Percentiles rank a stretch among this genome's conserved stretches.
Conservation (phyloP, 176 grass and related monocot genomes). For the Elymus sibiricus region DNA sequence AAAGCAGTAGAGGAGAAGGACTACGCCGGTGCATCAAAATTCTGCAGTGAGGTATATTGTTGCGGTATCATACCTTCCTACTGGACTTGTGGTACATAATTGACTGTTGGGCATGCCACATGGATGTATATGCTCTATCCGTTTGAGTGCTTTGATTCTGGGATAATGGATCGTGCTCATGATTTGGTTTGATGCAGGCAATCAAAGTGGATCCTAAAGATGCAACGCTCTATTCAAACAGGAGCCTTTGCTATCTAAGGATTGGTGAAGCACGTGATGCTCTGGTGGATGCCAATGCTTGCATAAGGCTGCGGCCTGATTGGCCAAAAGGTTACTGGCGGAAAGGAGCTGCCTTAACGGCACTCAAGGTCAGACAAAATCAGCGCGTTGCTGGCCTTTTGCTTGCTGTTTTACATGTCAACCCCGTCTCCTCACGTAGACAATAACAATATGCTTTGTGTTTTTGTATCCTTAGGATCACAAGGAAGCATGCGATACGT, state of each 20-base stretch:
- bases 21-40: slow-evolving; percentile 3
- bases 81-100: not conserved
- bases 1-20: slow-evolving; percentile 23
- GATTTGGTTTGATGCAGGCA: slow-evolving; percentile 24
- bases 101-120: not conserved
- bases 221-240: slow-evolving; percentile 25
- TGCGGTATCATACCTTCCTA: not conserved
- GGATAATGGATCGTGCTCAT: not conserved
- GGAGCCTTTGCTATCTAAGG: slow-evolving; percentile 27
- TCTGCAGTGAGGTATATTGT: slow-evolving; percentile 23
- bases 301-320: slow-evolving; percentile 16
- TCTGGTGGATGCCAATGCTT: slow-evolving; percentile 27
- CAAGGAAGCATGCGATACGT: slow-evolving; percentile 24
- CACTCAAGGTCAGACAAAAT: slow-evolving; percentile 19
- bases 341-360: slow-evolving; percentile 33
- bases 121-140: not conserved
- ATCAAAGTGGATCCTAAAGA: slow-evolving; percentile 29
- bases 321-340: slow-evolving; percentile 40
- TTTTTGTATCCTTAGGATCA: slow-evolving; percentile 19
- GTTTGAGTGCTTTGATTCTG: not conserved
- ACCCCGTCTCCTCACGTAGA: not conserved
- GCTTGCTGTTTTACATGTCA: not conserved
- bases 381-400: not conserved
- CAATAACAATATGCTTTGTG: not conserved
- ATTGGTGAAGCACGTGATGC: not conserved